phyloP scores from a whole-genome alignment of 768 basidiomycete genomes.

The Mycena metata region DNA sequence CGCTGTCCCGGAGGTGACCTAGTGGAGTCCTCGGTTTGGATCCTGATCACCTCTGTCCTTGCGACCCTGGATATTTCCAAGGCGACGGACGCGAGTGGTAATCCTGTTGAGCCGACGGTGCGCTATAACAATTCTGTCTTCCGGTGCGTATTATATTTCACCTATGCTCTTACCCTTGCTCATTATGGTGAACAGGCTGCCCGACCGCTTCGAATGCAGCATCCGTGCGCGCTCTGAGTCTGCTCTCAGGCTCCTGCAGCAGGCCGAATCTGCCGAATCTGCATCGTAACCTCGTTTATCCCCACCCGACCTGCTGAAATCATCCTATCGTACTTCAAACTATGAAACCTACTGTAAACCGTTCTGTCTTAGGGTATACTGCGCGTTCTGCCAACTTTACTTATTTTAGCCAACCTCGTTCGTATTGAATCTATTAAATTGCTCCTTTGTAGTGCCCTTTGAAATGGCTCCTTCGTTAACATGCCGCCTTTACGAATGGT shows the following conservation, averaged over 20 bases:
- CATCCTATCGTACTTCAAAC: no score
- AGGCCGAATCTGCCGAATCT: constrained; percentile 42
- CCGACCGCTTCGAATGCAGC: constrained; percentile 62
- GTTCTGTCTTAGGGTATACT: no score
- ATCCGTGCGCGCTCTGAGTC: constrained; percentile 65
- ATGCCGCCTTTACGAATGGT: no score
- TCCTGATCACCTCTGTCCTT: constrained; percentile 67
- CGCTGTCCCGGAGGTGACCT: constrained; percentile 76
- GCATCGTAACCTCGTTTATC: no score
- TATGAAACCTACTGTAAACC: no score
- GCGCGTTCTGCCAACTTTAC: no score
- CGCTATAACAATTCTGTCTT: constrained; percentile 74
- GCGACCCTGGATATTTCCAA: constrained; percentile 70
- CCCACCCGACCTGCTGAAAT: no score
- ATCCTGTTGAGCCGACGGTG: constrained; percentile 60
- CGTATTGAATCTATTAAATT: no score
- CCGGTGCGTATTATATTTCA: constrained; percentile 55
- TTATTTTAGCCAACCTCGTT: no score
- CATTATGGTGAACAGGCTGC: constrained; percentile 51
- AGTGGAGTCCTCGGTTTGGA: constrained; percentile 74
- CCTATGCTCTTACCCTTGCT: background rate
- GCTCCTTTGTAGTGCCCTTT: no score
- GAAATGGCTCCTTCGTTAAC: no score
- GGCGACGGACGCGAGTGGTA: constrained; percentile 63
- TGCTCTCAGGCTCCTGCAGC: constrained; percentile 55